Conservation (phyloP, 2,329 filamentous ascomycete species). For the Sporothrix pseudoabietina region DNA sequence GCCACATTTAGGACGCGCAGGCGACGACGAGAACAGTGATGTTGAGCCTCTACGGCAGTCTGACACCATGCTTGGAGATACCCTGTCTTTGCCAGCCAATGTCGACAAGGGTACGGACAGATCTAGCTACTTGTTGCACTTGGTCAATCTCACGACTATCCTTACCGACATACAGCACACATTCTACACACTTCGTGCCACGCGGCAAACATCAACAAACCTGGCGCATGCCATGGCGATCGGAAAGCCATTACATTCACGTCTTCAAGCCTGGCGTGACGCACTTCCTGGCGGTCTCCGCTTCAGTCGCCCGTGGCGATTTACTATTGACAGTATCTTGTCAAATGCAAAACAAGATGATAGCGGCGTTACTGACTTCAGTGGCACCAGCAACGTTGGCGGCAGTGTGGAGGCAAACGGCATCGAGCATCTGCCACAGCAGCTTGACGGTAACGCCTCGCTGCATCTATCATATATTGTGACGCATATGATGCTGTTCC, state of each 20-base stretch:
- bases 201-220: constrained; percentile 39
- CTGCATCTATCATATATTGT: constrained; percentile 42
- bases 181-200: constrained; percentile 40
- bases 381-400: not conserved
- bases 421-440: constrained; percentile 9
- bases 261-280: constrained; percentile 41
- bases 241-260: constrained; percentile 37
- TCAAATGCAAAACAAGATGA: not conserved
- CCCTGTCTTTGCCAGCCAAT: constrained; percentile 26
- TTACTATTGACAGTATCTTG: constrained; percentile 8
- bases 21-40: constrained; percentile 33
- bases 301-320: constrained; percentile 5
- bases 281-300: constrained; percentile 35
- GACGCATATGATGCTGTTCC: constrained; percentile 43
- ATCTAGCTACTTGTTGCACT: constrained; percentile 38
- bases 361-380: not conserved
- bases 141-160: constrained; percentile 40
- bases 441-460: constrained; percentile 39
- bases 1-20: constrained; percentile 36
- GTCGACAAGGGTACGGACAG: not conserved
- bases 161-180: constrained; percentile 41
- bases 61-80: constrained; percentile 36
- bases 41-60: constrained; percentile 37
- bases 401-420: not conserved
- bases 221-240: constrained; percentile 40